These are phyloP conservation scores for Hortaea werneckii DNA, from an alignment of 2,329 filamentous ascomycete species.

Conservation along the genomic window DNA sequence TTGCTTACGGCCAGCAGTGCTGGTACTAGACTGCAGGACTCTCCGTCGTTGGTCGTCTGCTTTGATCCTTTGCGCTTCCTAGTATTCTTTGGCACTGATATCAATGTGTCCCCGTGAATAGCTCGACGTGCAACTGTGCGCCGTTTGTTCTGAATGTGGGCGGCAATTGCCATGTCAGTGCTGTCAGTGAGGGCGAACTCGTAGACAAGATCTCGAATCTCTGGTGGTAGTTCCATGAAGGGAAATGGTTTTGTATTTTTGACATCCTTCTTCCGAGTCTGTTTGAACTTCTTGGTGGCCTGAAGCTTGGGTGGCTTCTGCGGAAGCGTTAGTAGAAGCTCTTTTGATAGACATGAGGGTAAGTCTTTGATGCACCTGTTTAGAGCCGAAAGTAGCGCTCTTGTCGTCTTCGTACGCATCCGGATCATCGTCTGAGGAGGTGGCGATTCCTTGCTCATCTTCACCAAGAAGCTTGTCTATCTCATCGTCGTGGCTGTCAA, in stretches of 20 bases:
- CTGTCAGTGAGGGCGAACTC: conserved; percentile 17
- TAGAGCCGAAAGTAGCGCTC: conserved; percentile 5
- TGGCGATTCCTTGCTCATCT: neutral
- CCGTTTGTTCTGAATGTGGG: conserved; percentile 11
- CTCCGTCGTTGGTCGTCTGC: neutral
- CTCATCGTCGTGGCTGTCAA: conserved; percentile 12
- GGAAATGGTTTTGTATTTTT: conserved; percentile 13
- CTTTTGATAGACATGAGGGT: neutral
- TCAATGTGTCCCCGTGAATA: neutral
- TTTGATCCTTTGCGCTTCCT: neutral
- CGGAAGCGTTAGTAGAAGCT: neutral
- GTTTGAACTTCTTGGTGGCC: conserved; percentile 2
- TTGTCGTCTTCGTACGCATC: conserved; percentile 2
- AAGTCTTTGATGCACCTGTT: conserved; percentile 7
- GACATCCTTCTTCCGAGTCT: neutral
- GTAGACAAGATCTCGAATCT: conserved; percentile 23
- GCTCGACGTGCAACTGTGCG: conserved; percentile 11
- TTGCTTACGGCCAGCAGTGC: conserved; percentile 19
- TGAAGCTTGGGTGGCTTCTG: conserved; percentile 1
- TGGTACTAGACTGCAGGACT: conserved; percentile 4
- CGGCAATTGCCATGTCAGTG: conserved; percentile 10
- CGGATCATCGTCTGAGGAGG: neutral
- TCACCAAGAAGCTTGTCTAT: conserved; percentile 5
- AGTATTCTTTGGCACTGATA: neutral
- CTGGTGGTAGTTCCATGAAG: conserved; percentile 16